Base-by-base conservation (phyloP, 2,329 filamentous ascomycete genomes). In the Fusarium sp. region DNA sequence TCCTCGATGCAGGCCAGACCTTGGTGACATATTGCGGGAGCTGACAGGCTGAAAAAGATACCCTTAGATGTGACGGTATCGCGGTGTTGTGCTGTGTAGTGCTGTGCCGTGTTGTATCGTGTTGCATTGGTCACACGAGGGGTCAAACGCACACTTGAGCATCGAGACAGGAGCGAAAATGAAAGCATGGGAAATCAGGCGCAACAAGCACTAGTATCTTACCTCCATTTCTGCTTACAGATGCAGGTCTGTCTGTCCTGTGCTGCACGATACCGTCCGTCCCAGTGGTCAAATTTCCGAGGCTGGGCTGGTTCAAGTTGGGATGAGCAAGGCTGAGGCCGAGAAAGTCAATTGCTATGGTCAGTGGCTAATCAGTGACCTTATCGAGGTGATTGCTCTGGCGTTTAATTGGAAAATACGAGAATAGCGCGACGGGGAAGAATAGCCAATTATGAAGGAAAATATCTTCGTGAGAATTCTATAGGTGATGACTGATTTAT, bases 181-280 rank as follows among this genome's bases (percentile, higher is more conserved):
- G 32, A 46, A 26, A 46, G 23, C 33, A 35, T 30, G 46, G 33
- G 26, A 56, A 38, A 38, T 32, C 57, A 53, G 26, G 26, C 63
- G 55, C 44, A 55, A 44, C 45, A 50, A 49, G 23, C 20, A 53
- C 64, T 37, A 54, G 32, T 55, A 42, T 71, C 69, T 71, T 73
- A 73, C 70, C 70, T 73, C 70, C 70, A 73, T 73, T 27, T 57
- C 33, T 64, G 26, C 26, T 48, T 66, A 35, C 13, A 57, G 32
- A 46, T 23, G 32, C 46, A 37, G 46, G 46, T 41, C 33, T 7
- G 18, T 32, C 12, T 56, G 48, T 46, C 6, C 44, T 45, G 45
- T 50, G 20, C 53, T 66, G 55, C 52, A 65, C 53, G 45, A 46
- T 32, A 58, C 57, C 27, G 23, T 10, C 54, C 37, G 60, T 72